Base-by-base conservation (phyloP, 768 basidiomycete species). In the Auriculariales sp. region DNA sequence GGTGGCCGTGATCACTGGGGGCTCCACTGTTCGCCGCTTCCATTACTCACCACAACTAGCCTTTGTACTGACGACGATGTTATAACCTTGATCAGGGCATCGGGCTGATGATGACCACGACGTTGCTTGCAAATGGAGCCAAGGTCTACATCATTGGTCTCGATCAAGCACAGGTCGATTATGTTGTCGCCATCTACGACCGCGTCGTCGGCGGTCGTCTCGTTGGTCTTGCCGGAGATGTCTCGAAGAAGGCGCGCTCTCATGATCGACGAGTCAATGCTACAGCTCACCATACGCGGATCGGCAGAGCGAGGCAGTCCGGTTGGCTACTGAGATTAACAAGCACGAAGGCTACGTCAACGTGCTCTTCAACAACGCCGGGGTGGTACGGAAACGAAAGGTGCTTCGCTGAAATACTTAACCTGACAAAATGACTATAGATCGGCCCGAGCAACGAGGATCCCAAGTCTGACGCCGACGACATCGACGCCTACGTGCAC, bases 341-440 rank as follows among this genome's bases (percentile, higher is more conserved):
- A 62, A 61, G 34, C 64, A 66, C 19, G 66, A 69, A 46, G 56
- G 61, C 12, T 63, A 67, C 42, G 59, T 74, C 47, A 72, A 71
- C 1, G 68, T 68, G 5, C 63, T 74, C 15, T 72, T 74, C 66
- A 74, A 71, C 57, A 74, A 74, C 50, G 71, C 72, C 12, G 72
- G 72, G 4, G 39, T 44, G 6, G 39, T 44, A 15, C 22, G 62
- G 60, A 39, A 11, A 54, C 27, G 22, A 6, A 3, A 2, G 14
- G n/a, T n/a, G n/a, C n/a, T n/a, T n/a, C n/a, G n/a, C n/a, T n/a
- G n/a, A n/a, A n/a, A n/a, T n/a, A n/a, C n/a, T n/a, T n/a, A n/a
- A n/a, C n/a, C 5, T 25, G 39, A 1, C 69, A 69, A 6, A 3
- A 28, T 6, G 65, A 62, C 54, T 64, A 66, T 0, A 45, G 42